Conservation (phyloP, 257 asterid genomes). For the Nicotiana attenuata region DNA sequence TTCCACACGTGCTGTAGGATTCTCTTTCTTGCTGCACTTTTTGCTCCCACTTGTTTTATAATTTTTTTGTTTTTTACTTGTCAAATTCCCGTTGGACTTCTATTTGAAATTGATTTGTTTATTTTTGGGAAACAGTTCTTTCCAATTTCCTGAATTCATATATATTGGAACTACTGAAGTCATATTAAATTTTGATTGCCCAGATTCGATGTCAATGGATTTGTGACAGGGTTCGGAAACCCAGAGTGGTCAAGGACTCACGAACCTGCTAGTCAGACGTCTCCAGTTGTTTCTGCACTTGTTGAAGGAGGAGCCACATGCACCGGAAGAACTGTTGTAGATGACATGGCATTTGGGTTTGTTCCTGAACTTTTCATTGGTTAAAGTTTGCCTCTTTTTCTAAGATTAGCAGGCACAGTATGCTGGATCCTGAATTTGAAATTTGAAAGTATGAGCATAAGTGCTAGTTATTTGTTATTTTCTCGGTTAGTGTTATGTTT, state of each 20-base stretch:
- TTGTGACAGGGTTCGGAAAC: constrained; percentile 88
- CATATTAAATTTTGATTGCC: constrained; percentile 22
- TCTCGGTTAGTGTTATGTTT: not conserved
- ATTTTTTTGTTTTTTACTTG: not conserved
- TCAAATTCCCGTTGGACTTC: not conserved
- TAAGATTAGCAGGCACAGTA: not conserved
- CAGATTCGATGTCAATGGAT: constrained; percentile 83
- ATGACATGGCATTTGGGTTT: constrained; percentile 88
- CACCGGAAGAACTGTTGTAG: constrained; percentile 75
- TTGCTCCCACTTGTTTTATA: not conserved
- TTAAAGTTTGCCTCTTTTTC: not conserved
- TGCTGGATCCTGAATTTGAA: not conserved
- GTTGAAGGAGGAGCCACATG: constrained; percentile 95
- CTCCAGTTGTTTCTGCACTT: constrained; percentile 68
- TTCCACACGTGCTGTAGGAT: not conserved
- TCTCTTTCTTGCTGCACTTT: not conserved
- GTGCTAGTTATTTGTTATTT: not conserved
- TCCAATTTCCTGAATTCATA: not conserved
- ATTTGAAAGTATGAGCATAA: not conserved
- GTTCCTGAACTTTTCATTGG: constrained; percentile 24
- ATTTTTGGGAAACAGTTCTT: not conserved
- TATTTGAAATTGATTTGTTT: not conserved
- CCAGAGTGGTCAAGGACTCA: constrained; percentile 92
- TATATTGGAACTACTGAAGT: not conserved
- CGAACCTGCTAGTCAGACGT: constrained; percentile 61